These are phyloP conservation scores for Apiotrichum brassicae DNA, from an alignment of 1,284 basidiomycete species.

Conservation along the genomic window DNA sequence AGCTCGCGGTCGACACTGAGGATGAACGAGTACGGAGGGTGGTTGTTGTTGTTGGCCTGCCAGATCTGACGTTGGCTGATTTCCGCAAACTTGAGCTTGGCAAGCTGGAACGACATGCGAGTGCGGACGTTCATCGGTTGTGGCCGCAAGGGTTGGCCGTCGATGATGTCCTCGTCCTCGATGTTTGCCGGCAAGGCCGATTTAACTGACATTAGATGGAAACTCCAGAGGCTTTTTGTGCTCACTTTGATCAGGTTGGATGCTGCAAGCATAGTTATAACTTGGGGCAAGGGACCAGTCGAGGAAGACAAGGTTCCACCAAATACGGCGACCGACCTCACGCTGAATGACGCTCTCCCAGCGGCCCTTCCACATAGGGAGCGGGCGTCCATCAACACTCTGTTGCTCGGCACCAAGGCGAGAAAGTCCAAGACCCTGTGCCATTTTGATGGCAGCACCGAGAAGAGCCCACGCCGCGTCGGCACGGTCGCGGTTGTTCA, in stretches of 20 bases:
- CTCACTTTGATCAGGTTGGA: slow-evolving; percentile 48
- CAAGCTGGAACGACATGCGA: slow-evolving; percentile 47
- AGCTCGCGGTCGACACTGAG: slow-evolving; percentile 43
- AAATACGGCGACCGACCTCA: slow-evolving; percentile 46
- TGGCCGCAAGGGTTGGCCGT: slow-evolving; percentile 42
- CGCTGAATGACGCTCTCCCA: slow-evolving; percentile 47
- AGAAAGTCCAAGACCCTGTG: slow-evolving; percentile 47
- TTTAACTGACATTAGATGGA: slow-evolving; percentile 27
- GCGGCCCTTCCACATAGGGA: slow-evolving; percentile 46
- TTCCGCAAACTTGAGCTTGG: slow-evolving; percentile 44
- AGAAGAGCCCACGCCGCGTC: slow-evolving; percentile 47
- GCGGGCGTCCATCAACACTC: slow-evolving; percentile 33
- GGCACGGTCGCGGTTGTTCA: slow-evolving; percentile 48
- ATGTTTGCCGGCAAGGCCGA: slow-evolving; percentile 47
- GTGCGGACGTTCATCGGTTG: slow-evolving; percentile 43
- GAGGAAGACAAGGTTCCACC: slow-evolving; percentile 48
- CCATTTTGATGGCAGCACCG: slow-evolving; percentile 48
- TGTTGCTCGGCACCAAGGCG: slow-evolving; percentile 47
- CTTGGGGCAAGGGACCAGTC: slow-evolving; percentile 47
- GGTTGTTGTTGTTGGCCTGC: slow-evolving; percentile 46
- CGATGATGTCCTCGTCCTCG: slow-evolving; percentile 47
- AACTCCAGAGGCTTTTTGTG: no score
- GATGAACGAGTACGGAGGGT: slow-evolving; percentile 47
- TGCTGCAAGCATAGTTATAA: slow-evolving; percentile 44
- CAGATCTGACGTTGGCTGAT: slow-evolving; percentile 47